These are phyloP conservation scores for Penicillium dipodomyicola DNA, from an alignment of 495 filamentous ascomycete genomes.

Conservation along the genomic window DNA sequence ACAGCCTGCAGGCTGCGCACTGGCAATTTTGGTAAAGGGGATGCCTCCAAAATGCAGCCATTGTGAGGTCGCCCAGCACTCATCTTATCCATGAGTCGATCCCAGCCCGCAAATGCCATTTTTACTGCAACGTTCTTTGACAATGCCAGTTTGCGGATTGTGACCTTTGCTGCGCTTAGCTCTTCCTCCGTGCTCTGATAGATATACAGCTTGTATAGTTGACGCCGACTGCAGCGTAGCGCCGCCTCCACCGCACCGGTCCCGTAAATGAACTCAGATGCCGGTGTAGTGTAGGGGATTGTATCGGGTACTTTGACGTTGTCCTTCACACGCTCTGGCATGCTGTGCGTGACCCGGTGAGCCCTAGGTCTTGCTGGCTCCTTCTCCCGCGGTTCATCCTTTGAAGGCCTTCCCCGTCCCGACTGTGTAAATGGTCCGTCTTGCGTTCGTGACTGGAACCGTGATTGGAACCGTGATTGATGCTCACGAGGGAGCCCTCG, in stretches of 20 bases:
- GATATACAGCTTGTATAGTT: slow-evolving; percentile 82
- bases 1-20: slow-evolving; percentile 56
- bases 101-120: slow-evolving; percentile 51
- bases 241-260: slow-evolving; percentile 78
- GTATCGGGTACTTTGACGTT: slow-evolving; percentile 50
- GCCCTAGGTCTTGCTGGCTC: slow-evolving; percentile 14
- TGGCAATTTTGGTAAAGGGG: slow-evolving; percentile 73
- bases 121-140: slow-evolving; percentile 54
- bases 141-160: slow-evolving; percentile 58
- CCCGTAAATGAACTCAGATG: slow-evolving; percentile 91
- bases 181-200: slow-evolving; percentile 51
- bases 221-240: slow-evolving; percentile 61
- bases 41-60: slow-evolving; percentile 82
- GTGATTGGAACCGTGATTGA: slow-evolving; percentile 18
- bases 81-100: slow-evolving; percentile 78
- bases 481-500: slow-evolving; percentile 28
- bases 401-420: background rate
- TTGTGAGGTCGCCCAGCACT: slow-evolving; percentile 83
- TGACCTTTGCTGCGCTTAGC: slow-evolving; percentile 37
- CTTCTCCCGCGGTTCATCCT: slow-evolving; percentile 8
- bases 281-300: slow-evolving; percentile 77
- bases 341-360: slow-evolving; percentile 29
- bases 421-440: background rate
- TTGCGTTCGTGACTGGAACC: background rate
- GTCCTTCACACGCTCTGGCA: slow-evolving; percentile 41